Percentiles rank a stretch among this genome's conserved stretches.
phyloP scores from a whole-genome alignment of 768 basidiomycete species.

The Lactifluus pinguis region DNA sequence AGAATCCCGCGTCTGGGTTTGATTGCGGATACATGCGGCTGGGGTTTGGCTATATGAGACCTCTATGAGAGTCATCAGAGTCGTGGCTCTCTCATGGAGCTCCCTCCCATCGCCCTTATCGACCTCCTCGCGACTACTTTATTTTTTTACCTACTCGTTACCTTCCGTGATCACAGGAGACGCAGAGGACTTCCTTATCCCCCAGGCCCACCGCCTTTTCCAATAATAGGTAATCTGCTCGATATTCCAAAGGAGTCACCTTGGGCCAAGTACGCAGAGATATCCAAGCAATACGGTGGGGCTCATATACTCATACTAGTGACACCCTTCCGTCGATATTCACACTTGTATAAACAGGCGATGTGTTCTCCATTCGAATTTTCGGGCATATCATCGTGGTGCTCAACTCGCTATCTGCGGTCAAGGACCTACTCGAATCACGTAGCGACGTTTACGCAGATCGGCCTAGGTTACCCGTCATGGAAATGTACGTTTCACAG shows the following conservation, averaged over 20 bases:
- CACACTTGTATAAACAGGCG: not conserved
- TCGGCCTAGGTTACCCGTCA: not conserved
- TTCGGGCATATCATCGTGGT: conserved; percentile 41
- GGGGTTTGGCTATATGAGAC: too few relatives aligned
- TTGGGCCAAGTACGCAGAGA: not conserved
- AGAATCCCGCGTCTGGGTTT: too few relatives aligned
- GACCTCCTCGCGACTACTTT: not conserved
- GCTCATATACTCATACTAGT: not conserved
- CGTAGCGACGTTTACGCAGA: conserved; percentile 29
- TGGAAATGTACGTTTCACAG: not conserved
- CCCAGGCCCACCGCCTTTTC: not conserved
- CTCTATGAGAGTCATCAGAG: too few relatives aligned
- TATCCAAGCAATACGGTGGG: not conserved
- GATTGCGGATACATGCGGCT: too few relatives aligned
- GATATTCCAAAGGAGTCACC: not conserved
- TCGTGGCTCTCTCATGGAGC: not conserved
- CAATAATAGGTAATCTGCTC: not conserved
- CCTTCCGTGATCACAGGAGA: not conserved
- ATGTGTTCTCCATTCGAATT: conserved; percentile 22
- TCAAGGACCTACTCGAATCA: conserved; percentile 43
- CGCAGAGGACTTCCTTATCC: not conserved
- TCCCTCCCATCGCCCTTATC: not conserved
- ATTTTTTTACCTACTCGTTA: not conserved
- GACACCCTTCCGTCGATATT: not conserved
- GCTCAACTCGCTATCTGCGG: conserved; percentile 36